Evolutionary conservation across 2,329 filamentous ascomycete genomes (phyloP).

Genomic region (Trichoderma endophyticum): DNA sequence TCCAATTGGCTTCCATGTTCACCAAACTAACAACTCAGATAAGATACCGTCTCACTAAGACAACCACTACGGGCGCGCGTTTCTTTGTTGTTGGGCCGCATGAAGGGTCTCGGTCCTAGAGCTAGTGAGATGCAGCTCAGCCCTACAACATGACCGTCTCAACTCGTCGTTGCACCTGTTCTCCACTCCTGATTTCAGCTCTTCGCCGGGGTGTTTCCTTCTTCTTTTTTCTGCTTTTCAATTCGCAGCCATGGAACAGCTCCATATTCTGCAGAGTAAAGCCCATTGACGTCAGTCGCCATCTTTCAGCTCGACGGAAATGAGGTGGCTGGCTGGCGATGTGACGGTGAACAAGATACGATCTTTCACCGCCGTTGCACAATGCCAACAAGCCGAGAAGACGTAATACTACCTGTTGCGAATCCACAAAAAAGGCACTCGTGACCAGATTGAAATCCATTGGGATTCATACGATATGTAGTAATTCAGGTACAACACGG

Average conservation of each 20-base stretch:
- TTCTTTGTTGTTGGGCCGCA: background rate
- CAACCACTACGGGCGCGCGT: background rate
- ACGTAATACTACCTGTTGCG: background rate
- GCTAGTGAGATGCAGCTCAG: slow-evolving; percentile 10
- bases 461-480: background rate
- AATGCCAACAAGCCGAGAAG: background rate
- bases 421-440: background rate
- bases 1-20: background rate
- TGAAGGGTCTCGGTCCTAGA: background rate
- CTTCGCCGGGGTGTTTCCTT: background rate
- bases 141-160: background rate
- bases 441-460: background rate
- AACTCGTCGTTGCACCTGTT: background rate
- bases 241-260: background rate
- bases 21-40: background rate
- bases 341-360: background rate
- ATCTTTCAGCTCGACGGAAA: background rate
- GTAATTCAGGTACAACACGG: background rate
- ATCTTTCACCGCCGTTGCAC: background rate
- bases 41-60: background rate
- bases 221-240: background rate
- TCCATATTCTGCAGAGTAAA: background rate
- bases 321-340: background rate
- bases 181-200: slow-evolving; percentile 10
- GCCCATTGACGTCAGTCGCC: background rate